These are phyloP conservation scores for Glonium stellatum DNA, from an alignment of 495 filamentous ascomycete species.

Conservation along the genomic window DNA sequence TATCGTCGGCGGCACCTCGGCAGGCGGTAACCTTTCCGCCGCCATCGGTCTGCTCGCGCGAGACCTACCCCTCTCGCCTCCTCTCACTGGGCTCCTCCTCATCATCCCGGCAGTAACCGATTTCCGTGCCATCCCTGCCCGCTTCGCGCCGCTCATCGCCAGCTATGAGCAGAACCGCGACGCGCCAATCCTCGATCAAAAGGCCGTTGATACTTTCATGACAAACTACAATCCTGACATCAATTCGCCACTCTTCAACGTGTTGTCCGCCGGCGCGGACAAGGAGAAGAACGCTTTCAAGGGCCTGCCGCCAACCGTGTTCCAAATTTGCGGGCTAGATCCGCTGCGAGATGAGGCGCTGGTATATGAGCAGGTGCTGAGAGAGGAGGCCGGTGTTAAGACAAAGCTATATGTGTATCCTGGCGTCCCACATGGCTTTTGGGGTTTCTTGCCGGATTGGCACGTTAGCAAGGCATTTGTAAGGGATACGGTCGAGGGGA, in stretches of 20 bases:
- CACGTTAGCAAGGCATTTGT: slow-evolving; percentile 21
- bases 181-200: not conserved
- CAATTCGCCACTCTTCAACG: slow-evolving; percentile 2
- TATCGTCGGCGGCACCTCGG: slow-evolving; percentile 25
- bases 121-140: slow-evolving; percentile 13
- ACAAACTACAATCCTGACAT: slow-evolving; percentile 9
- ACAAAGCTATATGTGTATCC: slow-evolving; percentile 40
- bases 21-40: slow-evolving; percentile 23
- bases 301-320: slow-evolving; percentile 11
- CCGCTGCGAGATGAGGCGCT: slow-evolving; percentile 39
- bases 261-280: slow-evolving; percentile 5
- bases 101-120: slow-evolving; percentile 15
- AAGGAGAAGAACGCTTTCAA: not conserved
- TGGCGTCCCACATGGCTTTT: slow-evolving; percentile 42
- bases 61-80: slow-evolving; percentile 17
- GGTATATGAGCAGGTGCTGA: slow-evolving; percentile 35
- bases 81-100: slow-evolving; percentile 26
- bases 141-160: slow-evolving; percentile 16
- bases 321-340: slow-evolving; percentile 38
- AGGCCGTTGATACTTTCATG: slow-evolving; percentile 5
- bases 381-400: slow-evolving; percentile 34
- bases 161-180: not conserved
- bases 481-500: slow-evolving; percentile 27
- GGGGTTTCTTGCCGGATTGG: slow-evolving; percentile 27
- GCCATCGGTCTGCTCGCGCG: slow-evolving; percentile 11